Evolutionary conservation across 768 basidiomycete species (phyloP), one percentile per base, ranked within the genome.

Genomic region (Lepiota brunneoincarnata): DNA sequence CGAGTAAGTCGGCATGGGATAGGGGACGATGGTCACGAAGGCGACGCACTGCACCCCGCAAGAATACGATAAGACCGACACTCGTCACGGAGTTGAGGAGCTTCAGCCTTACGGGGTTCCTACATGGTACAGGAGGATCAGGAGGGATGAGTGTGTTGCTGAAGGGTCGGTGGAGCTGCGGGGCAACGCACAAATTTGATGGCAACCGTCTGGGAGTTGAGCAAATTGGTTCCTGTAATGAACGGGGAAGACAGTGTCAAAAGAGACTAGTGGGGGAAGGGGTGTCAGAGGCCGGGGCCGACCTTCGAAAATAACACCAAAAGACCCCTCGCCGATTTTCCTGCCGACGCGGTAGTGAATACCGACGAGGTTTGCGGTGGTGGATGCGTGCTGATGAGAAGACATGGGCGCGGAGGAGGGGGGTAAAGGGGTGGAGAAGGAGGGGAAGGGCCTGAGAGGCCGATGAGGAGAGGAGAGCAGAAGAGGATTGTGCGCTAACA

Each of bases 241-340:
- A 18, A 24, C 44, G 15, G 20, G 47, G 37, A 40, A 39, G 37
- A 54, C 26, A 18, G 35, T 36, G 37, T 49, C 11, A 44, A 37
- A 31, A 39, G 24, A 23, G 49, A 38, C 38, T 45, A 37, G 35
- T 9, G 28, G 51, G 20, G 43, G 39, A n/a, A 54, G 34, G 36
- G 28, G 31, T 45, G 34, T 38, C 23, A 62, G 49, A 48, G 44
- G 23, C 31, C 50, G 34, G 31, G 23, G 58, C 63, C n/a, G 55
- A 87, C 90, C 91, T 75, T 91, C 91, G 60, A 89, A 93, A 71
- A 91, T 92, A 78, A 98, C 94, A 60, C 97, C 97, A 69, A 99
- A 99, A 6, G 89, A 91, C 58, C 97, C 97, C 71, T 99, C 97
- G 59, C 97, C 97, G 72, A 99, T 98, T 84, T 98, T 98, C 82